Conservation (phyloP, 2,329 filamentous ascomycete genomes). For the Epichloe brachyelytri region DNA sequence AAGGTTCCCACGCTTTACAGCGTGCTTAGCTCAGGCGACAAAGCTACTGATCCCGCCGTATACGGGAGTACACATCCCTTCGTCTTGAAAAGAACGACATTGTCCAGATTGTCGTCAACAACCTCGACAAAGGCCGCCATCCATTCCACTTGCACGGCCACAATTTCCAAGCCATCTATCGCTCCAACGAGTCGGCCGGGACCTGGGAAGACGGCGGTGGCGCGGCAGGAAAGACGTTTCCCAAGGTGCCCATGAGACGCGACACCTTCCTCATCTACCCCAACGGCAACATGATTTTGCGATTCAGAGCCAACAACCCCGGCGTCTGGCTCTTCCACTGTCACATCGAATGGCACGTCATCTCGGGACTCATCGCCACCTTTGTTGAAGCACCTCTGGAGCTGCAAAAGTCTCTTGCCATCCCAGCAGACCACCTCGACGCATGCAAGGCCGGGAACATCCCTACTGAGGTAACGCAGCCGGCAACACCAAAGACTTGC, state of each 20-base stretch:
- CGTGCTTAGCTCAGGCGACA: constrained; percentile 49
- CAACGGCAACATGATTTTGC: constrained; percentile 53
- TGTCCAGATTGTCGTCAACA: constrained; percentile 69
- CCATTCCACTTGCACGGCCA: constrained; percentile 73
- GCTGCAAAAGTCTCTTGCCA: constrained; percentile 44
- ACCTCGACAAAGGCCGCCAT: constrained; percentile 56
- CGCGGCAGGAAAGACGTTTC: constrained; percentile 31
- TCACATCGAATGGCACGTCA: constrained; percentile 68
- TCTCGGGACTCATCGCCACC: constrained; percentile 51
- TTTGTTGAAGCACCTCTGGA: constrained; percentile 50
- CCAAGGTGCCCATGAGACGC: constrained; percentile 46
- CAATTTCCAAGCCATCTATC: constrained; percentile 54
- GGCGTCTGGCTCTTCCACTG: constrained; percentile 67
- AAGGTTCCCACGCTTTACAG: constrained; percentile 75
- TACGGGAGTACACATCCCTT: constrained; percentile 59
- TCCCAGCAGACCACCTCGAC: constrained; percentile 47
- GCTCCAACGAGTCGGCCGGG: constrained; percentile 44
- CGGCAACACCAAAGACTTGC: constrained; percentile 49
- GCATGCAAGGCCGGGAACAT: constrained; percentile 41
- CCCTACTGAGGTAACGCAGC: constrained; percentile 55
- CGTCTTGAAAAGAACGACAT: constrained; percentile 54
- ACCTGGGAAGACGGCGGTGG: constrained; percentile 35
- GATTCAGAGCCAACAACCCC: constrained; percentile 56
- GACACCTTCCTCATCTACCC: constrained; percentile 56
- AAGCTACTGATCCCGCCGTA: constrained; percentile 42